Evolutionary conservation across 768 basidiomycete genomes (phyloP).

Genomic region (Serendipita sp.): DNA sequence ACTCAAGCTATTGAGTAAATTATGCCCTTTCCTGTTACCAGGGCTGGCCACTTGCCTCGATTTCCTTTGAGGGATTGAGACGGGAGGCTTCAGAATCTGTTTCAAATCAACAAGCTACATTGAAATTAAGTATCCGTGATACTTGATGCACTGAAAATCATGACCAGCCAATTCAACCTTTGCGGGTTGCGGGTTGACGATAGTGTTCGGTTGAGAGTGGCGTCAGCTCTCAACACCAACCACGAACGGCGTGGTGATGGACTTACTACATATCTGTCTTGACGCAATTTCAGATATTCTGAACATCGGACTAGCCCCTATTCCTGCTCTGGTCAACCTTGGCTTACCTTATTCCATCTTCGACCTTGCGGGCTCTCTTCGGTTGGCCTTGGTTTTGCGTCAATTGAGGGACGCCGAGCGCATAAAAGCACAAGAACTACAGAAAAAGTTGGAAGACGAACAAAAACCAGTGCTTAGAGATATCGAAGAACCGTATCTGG

Average conservation of each 20-base stretch:
- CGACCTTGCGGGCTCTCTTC: constrained; percentile 49
- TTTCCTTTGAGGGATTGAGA: too few relatives aligned
- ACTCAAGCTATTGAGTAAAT: too few relatives aligned
- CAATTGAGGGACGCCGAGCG: constrained; percentile 47
- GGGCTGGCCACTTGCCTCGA: too few relatives aligned
- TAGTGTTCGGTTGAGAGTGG: too few relatives aligned
- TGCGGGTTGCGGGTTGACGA: too few relatives aligned
- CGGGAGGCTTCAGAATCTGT: too few relatives aligned
- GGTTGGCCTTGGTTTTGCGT: constrained; percentile 52
- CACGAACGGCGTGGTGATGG: background rate
- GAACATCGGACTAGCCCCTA: background rate
- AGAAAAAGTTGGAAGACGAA: constrained; percentile 19
- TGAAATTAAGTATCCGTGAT: too few relatives aligned
- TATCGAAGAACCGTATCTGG: constrained; percentile 38
- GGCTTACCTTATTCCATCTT: constrained; percentile 17
- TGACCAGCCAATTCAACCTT: too few relatives aligned
- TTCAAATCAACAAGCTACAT: too few relatives aligned
- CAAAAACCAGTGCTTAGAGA: constrained; percentile 11
- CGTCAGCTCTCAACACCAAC: too few relatives aligned
- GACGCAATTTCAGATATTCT: background rate
- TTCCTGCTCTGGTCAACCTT: background rate
- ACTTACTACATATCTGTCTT: background rate
- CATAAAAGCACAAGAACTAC: constrained; percentile 18
- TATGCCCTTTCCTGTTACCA: too few relatives aligned
- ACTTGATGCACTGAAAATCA: too few relatives aligned